Evolutionary conservation across 106 monocot genomes (phyloP), one percentile per base, ranked within the genome.

Genomic region (Apostasia shenzhenica): DNA sequence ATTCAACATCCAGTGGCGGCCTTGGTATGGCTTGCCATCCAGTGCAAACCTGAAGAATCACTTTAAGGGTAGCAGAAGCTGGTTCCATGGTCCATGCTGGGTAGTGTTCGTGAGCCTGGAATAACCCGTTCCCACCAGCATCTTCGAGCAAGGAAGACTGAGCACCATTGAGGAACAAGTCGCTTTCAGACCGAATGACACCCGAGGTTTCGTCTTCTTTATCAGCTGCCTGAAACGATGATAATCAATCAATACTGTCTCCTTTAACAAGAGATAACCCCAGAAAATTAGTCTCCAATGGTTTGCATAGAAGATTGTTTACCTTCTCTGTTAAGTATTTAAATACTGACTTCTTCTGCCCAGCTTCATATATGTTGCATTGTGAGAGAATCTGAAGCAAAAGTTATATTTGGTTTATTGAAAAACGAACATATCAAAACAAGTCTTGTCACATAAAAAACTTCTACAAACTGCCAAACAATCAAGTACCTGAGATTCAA

Each of bases 241-340:
- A 57, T 69, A 59, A 46, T 9, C 64, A 80, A 2, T 6, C 6
- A 7, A 2, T 54, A 2, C 1, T 9, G 44, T 61, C 10, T 11
- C 9, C 61, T 13, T 2, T 61, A 41, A 13, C 42, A 61, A 61
- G 41, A 45, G 5, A 66, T 14, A 37, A 48, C 46, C 38, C 2
- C 5, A 48, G 14, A 47, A 14, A 48, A n/a, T 2, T 63, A 13
- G 2, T 63, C 44, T 42, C 10, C 45, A 3, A 46, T 66, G 66
- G 5, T 4, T 42, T 46, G 45, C 6, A 39, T 2, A 14, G n/a
- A 11, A 12, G 66, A 26, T 47, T 49, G 14, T 61, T 39, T 61
- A 95, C 95, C 91, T 92, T 92, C 68, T 92, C 95, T n/a, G 82
- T 72, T 66, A 89, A 39, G 64, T 92, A 97, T 69, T 71, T 86